Evolutionary conservation across 306 rosid species (phyloP).

Genomic region (Medicago lupulina): DNA sequence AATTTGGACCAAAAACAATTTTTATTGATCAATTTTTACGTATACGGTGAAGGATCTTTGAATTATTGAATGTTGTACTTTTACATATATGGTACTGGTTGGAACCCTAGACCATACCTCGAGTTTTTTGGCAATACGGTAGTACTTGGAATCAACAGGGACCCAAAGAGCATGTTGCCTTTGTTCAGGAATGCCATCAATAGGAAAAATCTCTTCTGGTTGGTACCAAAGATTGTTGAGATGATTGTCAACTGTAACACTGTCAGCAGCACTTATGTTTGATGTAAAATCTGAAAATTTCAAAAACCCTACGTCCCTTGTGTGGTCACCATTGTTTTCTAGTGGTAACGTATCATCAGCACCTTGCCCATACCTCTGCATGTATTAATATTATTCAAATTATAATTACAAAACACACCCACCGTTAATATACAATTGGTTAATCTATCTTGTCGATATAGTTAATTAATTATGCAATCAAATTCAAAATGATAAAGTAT

Average conservation of each 20-base stretch:
- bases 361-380: constrained; percentile 62
- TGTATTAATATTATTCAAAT: background rate
- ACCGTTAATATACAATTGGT: background rate
- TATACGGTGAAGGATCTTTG: no score
- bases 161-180: constrained; percentile 65
- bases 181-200: constrained; percentile 63
- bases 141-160: constrained; percentile 51
- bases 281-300: constrained; percentile 55
- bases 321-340: constrained; percentile 62
- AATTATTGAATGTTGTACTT: no score
- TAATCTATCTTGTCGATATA: background rate
- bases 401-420: background rate
- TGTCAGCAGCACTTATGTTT: constrained; percentile 37
- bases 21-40: no score
- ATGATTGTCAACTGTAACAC: constrained; percentile 43
- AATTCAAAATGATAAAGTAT: background rate
- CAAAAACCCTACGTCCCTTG: constrained; percentile 50
- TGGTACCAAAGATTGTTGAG: constrained; percentile 73
- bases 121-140: constrained; percentile 38
- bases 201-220: constrained; percentile 63
- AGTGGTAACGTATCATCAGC: constrained; percentile 47
- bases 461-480: background rate
- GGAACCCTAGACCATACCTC: constrained; percentile 11
- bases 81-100: no score
- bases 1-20: no score